These are phyloP conservation scores for Schizophyllum amplum DNA, from an alignment of 1,284 basidiomycete species.

Conservation along the genomic window DNA sequence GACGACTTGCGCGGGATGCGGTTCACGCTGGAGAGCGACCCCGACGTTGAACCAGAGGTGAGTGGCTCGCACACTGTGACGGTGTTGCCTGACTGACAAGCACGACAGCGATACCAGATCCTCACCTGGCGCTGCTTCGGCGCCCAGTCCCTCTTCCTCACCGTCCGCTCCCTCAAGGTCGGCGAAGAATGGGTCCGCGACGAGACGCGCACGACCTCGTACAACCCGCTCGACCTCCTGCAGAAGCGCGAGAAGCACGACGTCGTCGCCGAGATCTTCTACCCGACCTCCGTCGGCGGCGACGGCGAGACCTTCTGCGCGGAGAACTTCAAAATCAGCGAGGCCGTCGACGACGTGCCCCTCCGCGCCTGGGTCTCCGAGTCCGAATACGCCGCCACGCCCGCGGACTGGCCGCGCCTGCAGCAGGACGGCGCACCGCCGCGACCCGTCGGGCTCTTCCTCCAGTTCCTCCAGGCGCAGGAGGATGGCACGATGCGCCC, in stretches of 20 bases:
- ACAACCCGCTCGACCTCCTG: background rate
- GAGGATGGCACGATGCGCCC: background rate
- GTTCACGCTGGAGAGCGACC: constrained; percentile 15
- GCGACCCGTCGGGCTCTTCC: background rate
- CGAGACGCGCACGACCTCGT: background rate
- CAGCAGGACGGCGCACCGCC: background rate
- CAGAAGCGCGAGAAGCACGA: background rate
- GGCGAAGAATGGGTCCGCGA: background rate
- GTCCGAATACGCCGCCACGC: background rate
- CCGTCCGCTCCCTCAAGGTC: background rate
- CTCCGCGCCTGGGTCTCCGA: background rate
- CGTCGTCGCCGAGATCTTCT: background rate
- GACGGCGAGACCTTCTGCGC: background rate
- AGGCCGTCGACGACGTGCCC: background rate
- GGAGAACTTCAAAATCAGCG: background rate
- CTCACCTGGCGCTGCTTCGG: background rate
- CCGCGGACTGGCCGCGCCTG: background rate
- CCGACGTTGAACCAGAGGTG: constrained; percentile 9
- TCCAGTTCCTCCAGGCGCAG: background rate
- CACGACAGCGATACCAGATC: constrained; percentile 17
- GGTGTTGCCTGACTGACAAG: constrained; percentile 17
- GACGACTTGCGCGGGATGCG: constrained; percentile 23
- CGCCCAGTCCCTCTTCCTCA: background rate
- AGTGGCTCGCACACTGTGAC: constrained; percentile 13
- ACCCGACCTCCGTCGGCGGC: background rate